Evolutionary conservation across 1,139 yeast species (phyloP).

Genomic region (Nakaseomyces glabratus): DNA sequence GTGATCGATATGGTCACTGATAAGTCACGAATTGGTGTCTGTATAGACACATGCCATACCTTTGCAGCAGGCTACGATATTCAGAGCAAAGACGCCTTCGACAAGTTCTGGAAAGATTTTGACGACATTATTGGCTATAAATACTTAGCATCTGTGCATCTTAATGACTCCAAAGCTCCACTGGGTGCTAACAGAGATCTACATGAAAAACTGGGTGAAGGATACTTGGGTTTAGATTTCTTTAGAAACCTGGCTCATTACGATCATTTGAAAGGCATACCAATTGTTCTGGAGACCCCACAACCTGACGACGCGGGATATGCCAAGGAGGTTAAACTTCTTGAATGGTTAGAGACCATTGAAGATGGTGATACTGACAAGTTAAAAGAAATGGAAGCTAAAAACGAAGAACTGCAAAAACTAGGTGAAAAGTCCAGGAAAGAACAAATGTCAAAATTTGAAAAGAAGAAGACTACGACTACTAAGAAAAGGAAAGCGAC

Average conservation of each 20-base stretch:
- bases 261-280: slow-evolving; percentile 51
- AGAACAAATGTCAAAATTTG: slow-evolving; percentile 33
- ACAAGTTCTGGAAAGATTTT: slow-evolving; percentile 63
- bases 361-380: slow-evolving; percentile 35
- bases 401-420: slow-evolving; percentile 42
- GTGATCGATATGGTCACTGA: slow-evolving; percentile 72
- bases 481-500: slow-evolving; percentile 14
- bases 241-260: slow-evolving; percentile 69
- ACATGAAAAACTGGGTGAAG: slow-evolving; percentile 83
- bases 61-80: slow-evolving; percentile 96
- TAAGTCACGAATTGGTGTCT: slow-evolving; percentile 80
- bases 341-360: slow-evolving; percentile 36
- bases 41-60: slow-evolving; percentile 91
- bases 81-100: slow-evolving; percentile 45
- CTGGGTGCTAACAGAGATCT: slow-evolving; percentile 82
- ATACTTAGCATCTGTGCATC: slow-evolving; percentile 71
- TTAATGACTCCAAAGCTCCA: slow-evolving; percentile 94
- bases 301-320: slow-evolving; percentile 53
- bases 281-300: slow-evolving; percentile 89
- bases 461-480: slow-evolving; percentile 27
- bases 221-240: slow-evolving; percentile 79
- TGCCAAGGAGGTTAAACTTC: slow-evolving; percentile 71
- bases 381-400: slow-evolving; percentile 40
- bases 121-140: slow-evolving; percentile 65
- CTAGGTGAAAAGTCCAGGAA: slow-evolving; percentile 52